Base-by-base conservation (phyloP, 2,329 filamentous ascomycete species). In the Botrytis fragariae region DNA sequence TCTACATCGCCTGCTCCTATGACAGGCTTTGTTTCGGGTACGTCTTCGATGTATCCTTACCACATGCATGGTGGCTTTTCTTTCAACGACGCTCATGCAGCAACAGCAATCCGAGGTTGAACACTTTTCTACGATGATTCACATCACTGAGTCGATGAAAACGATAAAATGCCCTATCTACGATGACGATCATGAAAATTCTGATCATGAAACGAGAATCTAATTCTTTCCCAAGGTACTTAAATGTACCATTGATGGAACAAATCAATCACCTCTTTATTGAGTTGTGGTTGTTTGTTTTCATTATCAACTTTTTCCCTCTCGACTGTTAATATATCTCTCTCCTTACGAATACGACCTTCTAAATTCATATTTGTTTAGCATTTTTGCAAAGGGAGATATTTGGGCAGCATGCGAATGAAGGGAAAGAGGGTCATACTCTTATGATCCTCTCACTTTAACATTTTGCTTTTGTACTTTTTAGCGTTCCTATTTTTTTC, bases 11-110 rank as follows among this genome's bases (percentile, higher is more conserved):
- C 86, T 59, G 83, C 85, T 22, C 83, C 87, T 35, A 82, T 84
- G 79, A 80, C 82, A 32, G 82, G 82, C 73, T 85, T 88, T 76
- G 80, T 83, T 70, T 82, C 87, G 78, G 85, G 84, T 82, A 85
- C 86, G 78, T 81, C 80, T 77, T 75, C 80, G 78, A 79, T 80
- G 79, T 81, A 82, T 78, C 78, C 76, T 69, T 76, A 80, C 72
- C 78, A 79, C 74, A 75, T 77, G 71, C 79, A 79, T 77, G 75
- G 73, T 78, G 77, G 78, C 69, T 81, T 79, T 78, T 73, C 76
- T 39, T 81, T 81, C 75, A 77, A 78, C 78, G 81, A 81, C 61
- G 75, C 79, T 79, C 79, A 81, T 80, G 72, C 80, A 65, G 75
- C 80, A 61, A 81, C 80, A 79, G 81, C 81, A 74, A 82, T 82